Base-by-base conservation (phyloP, 2,329 filamentous ascomycete genomes). In the Neopestalotiopsis sp. region DNA sequence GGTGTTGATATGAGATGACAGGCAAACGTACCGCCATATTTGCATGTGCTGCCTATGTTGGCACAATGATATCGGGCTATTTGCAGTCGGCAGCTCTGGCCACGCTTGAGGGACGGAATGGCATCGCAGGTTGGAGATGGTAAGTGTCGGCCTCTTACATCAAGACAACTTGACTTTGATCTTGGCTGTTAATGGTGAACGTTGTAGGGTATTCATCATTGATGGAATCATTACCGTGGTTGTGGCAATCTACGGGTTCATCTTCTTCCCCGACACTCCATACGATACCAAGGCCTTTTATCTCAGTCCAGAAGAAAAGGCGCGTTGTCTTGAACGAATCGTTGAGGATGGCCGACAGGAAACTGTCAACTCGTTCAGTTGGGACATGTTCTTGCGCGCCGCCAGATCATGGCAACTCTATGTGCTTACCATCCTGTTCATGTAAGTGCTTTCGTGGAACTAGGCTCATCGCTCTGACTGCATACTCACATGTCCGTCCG, bases 21-120 rank as follows among this genome's bases (percentile, higher is more conserved):
- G 64, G 88, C 0, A 91, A 91, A 75, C 84, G 90, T 1, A 88
- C 84, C 4, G 89, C 87, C 61, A 86, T 92, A 63, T 92, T 91
- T 74, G 90, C 88, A 1, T 83, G 87, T 0, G 88, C 87, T 12
- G 89, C 88, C 0, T 81, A 90, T 1, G 86, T 86, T 0, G 89
- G 89, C 0, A 89, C 85, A 0, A 87, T 90, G 83, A 88, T 90
- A 67, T 84, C 84, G 1, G 88, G 88, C 0, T 86, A 86, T 71
- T 81, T 90, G 32, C 86, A 89, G 72, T 84, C 84, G 0, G 85
- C 82, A 10, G 77, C 80, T 6, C 74, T 76, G 45, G 76, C 79
- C 20, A 81, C 80, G 4, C 72, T 78, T 24, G 74, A 85, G 42
- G 86, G 86, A 0, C 72, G 82, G 2, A 75, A 76, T 24, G 84